phyloP scores from a whole-genome alignment of 108 stramenopile species.

The Discostella pseudostelligera region DNA sequence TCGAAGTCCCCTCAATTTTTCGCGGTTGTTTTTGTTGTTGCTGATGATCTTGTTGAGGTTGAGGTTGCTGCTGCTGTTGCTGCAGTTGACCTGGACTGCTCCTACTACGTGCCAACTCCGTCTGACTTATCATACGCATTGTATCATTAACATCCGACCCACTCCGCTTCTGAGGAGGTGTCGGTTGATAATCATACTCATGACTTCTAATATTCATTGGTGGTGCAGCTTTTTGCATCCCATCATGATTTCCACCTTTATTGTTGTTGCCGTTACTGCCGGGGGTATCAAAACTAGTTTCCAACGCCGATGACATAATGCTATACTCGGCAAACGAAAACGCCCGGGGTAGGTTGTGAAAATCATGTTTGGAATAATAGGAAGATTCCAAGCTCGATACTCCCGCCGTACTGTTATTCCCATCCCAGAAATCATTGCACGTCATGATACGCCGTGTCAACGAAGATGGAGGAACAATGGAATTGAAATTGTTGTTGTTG shows the following conservation, averaged over 20 bases:
- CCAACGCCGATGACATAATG: neutral
- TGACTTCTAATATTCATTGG: neutral
- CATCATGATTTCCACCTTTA: neutral
- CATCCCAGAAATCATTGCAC: neutral
- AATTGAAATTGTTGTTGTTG: conserved; percentile 7
- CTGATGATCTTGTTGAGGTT: conserved; percentile 4
- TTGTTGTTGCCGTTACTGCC: neutral
- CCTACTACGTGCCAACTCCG: conserved; percentile 7
- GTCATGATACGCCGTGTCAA: neutral
- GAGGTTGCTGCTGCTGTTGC: no score
- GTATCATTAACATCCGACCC: neutral
- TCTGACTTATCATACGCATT: neutral
- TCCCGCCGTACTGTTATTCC: neutral
- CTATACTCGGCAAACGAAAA: neutral
- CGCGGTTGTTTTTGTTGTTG: no score
- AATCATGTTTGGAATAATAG: conserved; percentile 15
- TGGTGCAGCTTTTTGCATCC: neutral
- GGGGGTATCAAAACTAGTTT: neutral
- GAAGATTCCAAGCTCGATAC: conserved; percentile 9
- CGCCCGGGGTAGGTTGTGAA: neutral
- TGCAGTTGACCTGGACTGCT: conserved; percentile 1
- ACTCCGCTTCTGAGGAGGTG: conserved; percentile 16
- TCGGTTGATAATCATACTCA: conserved; percentile 15
- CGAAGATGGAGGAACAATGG: neutral
- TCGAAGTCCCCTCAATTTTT: neutral